Percentiles rank a stretch among this genome's conserved stretches.
Conservation (phyloP, 2,329 filamentous ascomycete genomes). For the Falciphora oryzae region DNA sequence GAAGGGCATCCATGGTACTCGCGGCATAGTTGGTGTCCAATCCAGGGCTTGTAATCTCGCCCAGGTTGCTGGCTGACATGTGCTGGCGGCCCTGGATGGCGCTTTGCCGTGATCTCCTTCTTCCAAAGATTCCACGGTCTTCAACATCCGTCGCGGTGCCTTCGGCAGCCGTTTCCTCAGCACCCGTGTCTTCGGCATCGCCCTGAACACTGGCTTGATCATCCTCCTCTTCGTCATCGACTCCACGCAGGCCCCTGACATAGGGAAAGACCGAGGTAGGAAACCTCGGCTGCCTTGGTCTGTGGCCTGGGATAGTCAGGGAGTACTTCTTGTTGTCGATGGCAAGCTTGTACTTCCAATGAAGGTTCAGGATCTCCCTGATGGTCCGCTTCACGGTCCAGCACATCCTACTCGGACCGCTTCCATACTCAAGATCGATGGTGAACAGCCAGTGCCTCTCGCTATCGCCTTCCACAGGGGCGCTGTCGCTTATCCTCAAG, state of each 20-base stretch:
- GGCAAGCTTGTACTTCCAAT: constrained; percentile 87
- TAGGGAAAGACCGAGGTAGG: constrained; percentile 87
- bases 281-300: constrained; percentile 82
- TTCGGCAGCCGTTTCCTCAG: constrained; percentile 34
- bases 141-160: constrained; percentile 47
- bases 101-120: background rate
- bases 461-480: constrained; percentile 54
- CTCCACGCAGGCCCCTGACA: constrained; percentile 69
- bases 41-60: background rate
- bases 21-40: constrained; percentile 3
- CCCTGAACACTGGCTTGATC: constrained; percentile 32
- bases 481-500: constrained; percentile 76
- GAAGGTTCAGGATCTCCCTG: constrained; percentile 84
- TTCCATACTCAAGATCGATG: constrained; percentile 93
- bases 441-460: constrained; percentile 79
- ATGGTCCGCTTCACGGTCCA: constrained; percentile 89
- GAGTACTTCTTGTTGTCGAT: constrained; percentile 79
- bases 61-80: constrained; percentile 2
- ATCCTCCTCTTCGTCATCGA: constrained; percentile 70
- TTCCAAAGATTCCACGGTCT: constrained; percentile 27
- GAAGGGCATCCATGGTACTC: constrained; percentile 4
- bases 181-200: constrained; percentile 18
- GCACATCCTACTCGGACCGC: constrained; percentile 90
- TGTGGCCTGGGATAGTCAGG: constrained; percentile 59
- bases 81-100: constrained; percentile 3